Base-by-base conservation (phyloP, 1,284 basidiomycete species). In the Cutaneotrichosporon spelunceum region DNA sequence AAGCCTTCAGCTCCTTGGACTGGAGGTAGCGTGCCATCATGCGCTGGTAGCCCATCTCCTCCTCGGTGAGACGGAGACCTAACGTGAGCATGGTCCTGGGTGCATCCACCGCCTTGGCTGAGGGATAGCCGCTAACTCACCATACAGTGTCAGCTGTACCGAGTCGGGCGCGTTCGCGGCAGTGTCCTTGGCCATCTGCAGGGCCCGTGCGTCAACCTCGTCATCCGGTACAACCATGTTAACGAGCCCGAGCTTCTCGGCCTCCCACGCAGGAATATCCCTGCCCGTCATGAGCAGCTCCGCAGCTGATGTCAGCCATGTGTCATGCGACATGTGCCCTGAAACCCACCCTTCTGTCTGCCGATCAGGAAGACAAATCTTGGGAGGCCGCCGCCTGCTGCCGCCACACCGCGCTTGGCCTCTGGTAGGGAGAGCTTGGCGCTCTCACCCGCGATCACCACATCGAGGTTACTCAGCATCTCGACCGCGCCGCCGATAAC, bases 401-500 rank as follows among this genome's bases (percentile, higher is more conserved):
- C 42, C 1, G 60, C 33, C 6, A 64, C 63, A 14, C 63, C 54
- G 29, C 63, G 60, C 50, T 64, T 64, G 4, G 60, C 57, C 57
- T 64, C 63, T 4, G 63, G 63, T 1, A 61, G 44, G 26, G 53
- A 53, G 3, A 64, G 57, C 24, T 50, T 36, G 14, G 63, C 59
- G 49, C 36, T 54, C 53, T 59, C 60, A 34, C 60, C 63, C 2
- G 63, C 63, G 8, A 64, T 36, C 3, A 61, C 54, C 5, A 64
- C 60, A 36, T 64, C 63, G 33, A 64, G 50, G 36, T 64, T 64
- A 3, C 60, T 56, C 5, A 64, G 39, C 63, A 64, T 61, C 57
- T 64, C 63, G n/a, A 61, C 53, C 2, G 60, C 63, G 7, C 63
- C 63, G n/a, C 63, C 63, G 8, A 64, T 53, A 11, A 57, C 59